A percentile compares a stretch with the other conserved stretches of the same genome.
phyloP scores from a whole-genome alignment of 805 yeast species.

The Candida railenensis region DNA sequence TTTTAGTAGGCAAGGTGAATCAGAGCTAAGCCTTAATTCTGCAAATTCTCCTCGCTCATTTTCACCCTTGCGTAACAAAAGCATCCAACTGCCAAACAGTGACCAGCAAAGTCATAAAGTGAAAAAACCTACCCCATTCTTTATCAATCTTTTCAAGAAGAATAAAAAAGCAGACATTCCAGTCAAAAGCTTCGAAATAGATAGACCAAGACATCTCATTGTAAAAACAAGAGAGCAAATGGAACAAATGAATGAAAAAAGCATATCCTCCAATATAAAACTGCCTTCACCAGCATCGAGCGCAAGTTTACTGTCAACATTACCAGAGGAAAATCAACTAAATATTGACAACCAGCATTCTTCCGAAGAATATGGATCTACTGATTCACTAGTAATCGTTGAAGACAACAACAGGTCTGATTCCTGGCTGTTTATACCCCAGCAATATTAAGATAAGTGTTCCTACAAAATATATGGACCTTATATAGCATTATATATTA shows the following conservation, averaged over 20 bases:
- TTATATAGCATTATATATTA: not conserved
- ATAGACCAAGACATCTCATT: constrained; percentile 33
- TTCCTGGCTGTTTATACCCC: constrained; percentile 2
- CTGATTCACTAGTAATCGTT: not conserved
- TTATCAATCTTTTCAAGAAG: constrained; percentile 3
- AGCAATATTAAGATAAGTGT: not conserved
- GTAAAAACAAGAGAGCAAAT: constrained; percentile 16
- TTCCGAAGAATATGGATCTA: not conserved
- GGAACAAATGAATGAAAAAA: not conserved
- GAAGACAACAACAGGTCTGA: constrained; percentile 1
- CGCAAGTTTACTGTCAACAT: not conserved
- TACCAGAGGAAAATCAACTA: not conserved
- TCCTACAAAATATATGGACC: not conserved
- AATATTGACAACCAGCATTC: not conserved
- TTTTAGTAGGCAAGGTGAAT: too few species aligned
- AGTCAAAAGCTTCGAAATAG: constrained; percentile 30
- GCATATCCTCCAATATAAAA: not conserved
- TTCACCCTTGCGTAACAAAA: too few species aligned
- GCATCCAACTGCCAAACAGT: too few species aligned
- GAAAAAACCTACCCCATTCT: not conserved
- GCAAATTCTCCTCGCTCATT: too few species aligned
- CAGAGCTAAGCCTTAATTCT: too few species aligned
- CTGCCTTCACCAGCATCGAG: not conserved
- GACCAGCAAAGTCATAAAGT: too few species aligned
- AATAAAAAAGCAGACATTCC: not conserved